Evolutionary conservation across 2,329 filamentous ascomycete species (phyloP).

Genomic region (Fusarium sp.): DNA sequence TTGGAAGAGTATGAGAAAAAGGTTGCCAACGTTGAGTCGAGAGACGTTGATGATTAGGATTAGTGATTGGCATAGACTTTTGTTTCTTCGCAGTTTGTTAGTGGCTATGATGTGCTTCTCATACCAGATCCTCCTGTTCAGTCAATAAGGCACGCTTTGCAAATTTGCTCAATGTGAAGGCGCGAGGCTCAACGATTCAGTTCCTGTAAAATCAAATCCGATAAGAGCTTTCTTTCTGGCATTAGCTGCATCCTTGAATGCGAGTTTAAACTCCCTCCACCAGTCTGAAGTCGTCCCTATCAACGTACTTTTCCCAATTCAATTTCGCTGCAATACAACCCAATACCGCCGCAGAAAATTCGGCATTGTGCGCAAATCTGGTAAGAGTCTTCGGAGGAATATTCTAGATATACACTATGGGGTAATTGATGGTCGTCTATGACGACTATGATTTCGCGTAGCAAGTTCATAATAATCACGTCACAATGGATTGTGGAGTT

Average conservation of each 20-base stretch:
- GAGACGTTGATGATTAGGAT: constrained; percentile 7
- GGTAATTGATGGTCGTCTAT: neutral
- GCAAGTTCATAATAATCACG: neutral
- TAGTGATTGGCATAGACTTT: fast-evolving
- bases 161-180: too few species aligned
- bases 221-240: too few species aligned
- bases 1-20: constrained; percentile 1
- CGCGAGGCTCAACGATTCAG: too few species aligned
- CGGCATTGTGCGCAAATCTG: too few species aligned
- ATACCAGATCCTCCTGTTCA: too few species aligned
- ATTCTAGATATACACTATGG: neutral
- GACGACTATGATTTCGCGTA: neutral
- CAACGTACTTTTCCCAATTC: too few species aligned
- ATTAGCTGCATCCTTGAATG: too few species aligned
- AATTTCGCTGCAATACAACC: neutral
- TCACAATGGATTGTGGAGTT: neutral
- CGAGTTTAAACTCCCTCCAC: too few species aligned
- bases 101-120: neutral
- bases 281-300: too few species aligned
- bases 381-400: neutral
- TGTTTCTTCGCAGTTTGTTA: fast-evolving
- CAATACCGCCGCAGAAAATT: too few species aligned
- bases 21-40: neutral
- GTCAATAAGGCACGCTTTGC: too few species aligned
- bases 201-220: too few species aligned